Evolutionary conservation across 139 green algal genomes (phyloP).

Genomic region (Protoeuglena noctilucae): DNA sequence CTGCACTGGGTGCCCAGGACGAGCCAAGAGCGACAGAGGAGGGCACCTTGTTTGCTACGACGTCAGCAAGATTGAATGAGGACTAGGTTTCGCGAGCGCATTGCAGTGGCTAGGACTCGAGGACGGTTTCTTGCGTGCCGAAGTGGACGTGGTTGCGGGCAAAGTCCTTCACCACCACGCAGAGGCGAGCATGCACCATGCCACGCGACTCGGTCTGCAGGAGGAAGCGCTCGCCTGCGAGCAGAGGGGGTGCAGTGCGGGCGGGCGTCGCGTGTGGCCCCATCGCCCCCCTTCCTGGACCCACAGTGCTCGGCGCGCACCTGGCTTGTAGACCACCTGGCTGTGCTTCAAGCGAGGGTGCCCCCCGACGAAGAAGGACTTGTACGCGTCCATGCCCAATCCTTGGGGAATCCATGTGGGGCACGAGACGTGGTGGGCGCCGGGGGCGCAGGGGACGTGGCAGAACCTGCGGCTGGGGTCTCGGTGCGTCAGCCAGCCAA

Average conservation of each 20-base stretch:
- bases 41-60: too few relatives aligned
- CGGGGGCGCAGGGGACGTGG: not conserved
- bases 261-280: not conserved
- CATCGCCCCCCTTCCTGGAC: not conserved
- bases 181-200: constrained; percentile 2
- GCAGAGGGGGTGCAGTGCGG: too few relatives aligned
- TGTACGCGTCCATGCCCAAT: not conserved
- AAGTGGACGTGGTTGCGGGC: not conserved
- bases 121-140: too few relatives aligned
- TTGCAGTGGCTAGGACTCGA: too few relatives aligned
- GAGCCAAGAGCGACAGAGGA: too few relatives aligned
- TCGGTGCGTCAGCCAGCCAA: not conserved
- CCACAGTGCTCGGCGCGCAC: not conserved
- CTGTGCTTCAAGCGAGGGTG: not conserved
- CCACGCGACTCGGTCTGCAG: constrained; percentile 5
- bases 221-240: constrained; percentile 14
- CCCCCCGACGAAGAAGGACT: not conserved
- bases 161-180: constrained; percentile 12
- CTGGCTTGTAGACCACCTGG: not conserved
- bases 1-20: too few relatives aligned
- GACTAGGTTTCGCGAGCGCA: too few relatives aligned
- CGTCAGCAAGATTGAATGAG: too few relatives aligned
- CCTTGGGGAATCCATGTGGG: too few relatives aligned
- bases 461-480: not conserved
- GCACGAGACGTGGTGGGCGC: too few relatives aligned